Base-by-base conservation (phyloP, 371 early-diverging fungal species). In the Lichtheimia ornata region DNA sequence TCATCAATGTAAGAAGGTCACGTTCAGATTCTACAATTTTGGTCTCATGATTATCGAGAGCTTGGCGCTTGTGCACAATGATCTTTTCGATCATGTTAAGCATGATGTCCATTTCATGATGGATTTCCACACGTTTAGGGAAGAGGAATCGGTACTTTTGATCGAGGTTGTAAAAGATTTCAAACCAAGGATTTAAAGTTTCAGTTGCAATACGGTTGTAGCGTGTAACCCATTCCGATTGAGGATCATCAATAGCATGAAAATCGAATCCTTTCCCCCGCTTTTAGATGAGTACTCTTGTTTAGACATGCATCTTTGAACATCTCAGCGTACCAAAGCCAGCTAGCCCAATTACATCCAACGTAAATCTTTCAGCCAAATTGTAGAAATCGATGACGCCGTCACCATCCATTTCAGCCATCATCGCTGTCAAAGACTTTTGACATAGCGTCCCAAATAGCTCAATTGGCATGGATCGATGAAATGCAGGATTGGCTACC, bases 1-100 rank as follows among this genome's bases (percentile, higher is more conserved):
- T 51, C 84, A 83, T 77, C 71, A 83, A 66, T 2, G 82, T 70
- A 25, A 83, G 64, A 53, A 83, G 58, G 43, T 82, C 82, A 14
- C 62, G 70, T 49, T 74, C 74, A 45, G 68, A 62, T 49, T 81
- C 77, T 4, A 27, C 51, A 2, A 27, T 45, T 0, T 13, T 24
- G n/a, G 62, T 58, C 5, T 56, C 53, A 30, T 63, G 54, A 20
- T 15, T 35, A 18, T 55, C 20, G 0, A 35, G 2, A 35, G 35
- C 11, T 35, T 35, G 35, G 1, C 60, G 60, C 20, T 60, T 60
- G 13, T n/a, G 15, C 25, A 40, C 50, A 14, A 52, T 52, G 40
- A 60, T 41, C 3, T 25, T n/a, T 12, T 40, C 17, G 41, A 60
- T 51, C 24, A 60, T 60, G 43, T 20, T 13, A 43, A 25, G 40